Conservation (phyloP, 495 filamentous ascomycete genomes). For the Lasiosphaeria hispida region DNA sequence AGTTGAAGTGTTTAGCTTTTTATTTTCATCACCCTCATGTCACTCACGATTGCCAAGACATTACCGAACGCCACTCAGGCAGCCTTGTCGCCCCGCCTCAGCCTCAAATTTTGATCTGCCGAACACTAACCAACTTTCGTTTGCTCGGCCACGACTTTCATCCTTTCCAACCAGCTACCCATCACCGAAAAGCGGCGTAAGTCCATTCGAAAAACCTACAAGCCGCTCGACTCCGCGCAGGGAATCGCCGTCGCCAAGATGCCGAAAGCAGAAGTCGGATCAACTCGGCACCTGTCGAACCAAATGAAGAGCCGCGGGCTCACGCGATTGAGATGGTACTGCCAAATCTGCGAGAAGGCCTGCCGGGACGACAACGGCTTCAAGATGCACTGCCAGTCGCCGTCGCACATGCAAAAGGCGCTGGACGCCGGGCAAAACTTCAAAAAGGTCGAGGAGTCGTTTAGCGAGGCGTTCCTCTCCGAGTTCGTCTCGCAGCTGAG, state of each 20-base stretch:
- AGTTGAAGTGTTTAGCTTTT: too few species aligned
- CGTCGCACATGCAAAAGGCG: constrained; percentile 83
- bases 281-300: constrained; percentile 81
- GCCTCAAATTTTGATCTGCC: too few species aligned
- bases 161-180: background rate
- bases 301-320: constrained; percentile 88
- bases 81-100: too few species aligned
- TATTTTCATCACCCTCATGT: too few species aligned
- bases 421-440: constrained; percentile 80
- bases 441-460: constrained; percentile 70
- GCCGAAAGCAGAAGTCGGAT: constrained; percentile 88
- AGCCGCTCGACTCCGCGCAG: constrained; percentile 29
- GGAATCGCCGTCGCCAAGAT: constrained; percentile 52
- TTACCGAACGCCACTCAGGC: too few species aligned
- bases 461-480: constrained; percentile 68
- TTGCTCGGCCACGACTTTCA: background rate
- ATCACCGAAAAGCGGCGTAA: background rate
- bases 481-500: constrained; percentile 75
- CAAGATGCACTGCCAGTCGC: constrained; percentile 77
- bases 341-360: constrained; percentile 63
- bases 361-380: constrained; percentile 71
- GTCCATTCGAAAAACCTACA: background rate
- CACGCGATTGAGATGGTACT: constrained; percentile 80
- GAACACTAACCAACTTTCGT: too few species aligned
- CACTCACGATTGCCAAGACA: too few species aligned